Conservation (phyloP, 495 filamentous ascomycete genomes). For the Neurospora sp. region DNA sequence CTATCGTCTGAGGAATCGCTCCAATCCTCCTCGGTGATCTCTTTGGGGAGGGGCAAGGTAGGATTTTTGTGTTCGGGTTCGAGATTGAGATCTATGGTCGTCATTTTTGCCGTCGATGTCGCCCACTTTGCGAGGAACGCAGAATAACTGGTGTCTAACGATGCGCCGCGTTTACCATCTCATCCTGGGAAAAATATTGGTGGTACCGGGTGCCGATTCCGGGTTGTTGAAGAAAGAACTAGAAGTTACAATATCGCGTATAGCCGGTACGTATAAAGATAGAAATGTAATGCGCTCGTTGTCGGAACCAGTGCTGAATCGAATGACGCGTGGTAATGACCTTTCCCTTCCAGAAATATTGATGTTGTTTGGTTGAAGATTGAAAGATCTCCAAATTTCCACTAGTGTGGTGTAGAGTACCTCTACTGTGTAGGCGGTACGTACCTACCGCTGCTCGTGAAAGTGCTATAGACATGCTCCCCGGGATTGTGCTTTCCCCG, state of each 20-base stretch:
- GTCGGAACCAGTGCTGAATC: not conserved
- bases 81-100: not conserved
- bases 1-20: conserved; percentile 17
- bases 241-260: not conserved
- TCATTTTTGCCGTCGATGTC: not conserved
- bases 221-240: not conserved
- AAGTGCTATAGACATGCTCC: not conserved
- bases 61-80: not conserved
- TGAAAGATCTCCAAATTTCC: not conserved
- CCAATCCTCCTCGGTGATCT: conserved; percentile 14
- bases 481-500: not conserved
- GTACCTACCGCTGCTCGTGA: not conserved
- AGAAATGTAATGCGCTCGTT: not conserved
- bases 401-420: not conserved
- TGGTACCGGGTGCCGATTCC: not conserved
- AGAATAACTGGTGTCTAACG: not conserved
- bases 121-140: not conserved
- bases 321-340: not conserved
- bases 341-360: not conserved
- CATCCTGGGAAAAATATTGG: not conserved
- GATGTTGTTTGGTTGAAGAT: not conserved
- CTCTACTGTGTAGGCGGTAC: not conserved
- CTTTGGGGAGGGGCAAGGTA: conserved; percentile 6
- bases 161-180: not conserved
- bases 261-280: not conserved